These are phyloP conservation scores for Sphaerulina vaccinii DNA, from an alignment of 2,329 filamentous ascomycete genomes.

Conservation along the genomic window DNA sequence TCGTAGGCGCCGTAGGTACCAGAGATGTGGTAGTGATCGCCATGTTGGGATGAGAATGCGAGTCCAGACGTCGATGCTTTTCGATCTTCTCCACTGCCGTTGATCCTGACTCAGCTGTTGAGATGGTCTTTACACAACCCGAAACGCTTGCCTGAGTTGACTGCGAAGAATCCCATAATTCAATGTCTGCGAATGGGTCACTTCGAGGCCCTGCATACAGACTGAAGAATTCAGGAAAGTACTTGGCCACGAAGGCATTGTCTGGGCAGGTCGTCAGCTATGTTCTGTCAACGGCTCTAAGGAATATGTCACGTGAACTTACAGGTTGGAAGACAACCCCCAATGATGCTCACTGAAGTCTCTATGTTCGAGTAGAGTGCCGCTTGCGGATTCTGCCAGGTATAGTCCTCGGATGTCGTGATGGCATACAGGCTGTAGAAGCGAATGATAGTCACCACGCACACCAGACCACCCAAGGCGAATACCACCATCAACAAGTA, in stretches of 20 bases:
- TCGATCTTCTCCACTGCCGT: not conserved
- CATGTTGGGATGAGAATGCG: not conserved
- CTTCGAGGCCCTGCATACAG: not conserved
- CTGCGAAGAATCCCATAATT: not conserved
- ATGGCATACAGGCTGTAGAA: not conserved
- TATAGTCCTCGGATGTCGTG: not conserved
- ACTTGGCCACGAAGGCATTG: conserved; percentile 3
- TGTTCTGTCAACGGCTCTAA: not conserved
- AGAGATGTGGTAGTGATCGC: not conserved
- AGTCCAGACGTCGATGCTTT: not conserved
- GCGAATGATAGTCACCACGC: not conserved
- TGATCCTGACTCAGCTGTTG: not conserved
- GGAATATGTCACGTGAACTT: not conserved
- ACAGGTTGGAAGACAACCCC: not conserved
- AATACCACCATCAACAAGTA: conserved; percentile 25
- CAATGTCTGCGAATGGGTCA: not conserved
- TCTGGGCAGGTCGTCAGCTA: not conserved
- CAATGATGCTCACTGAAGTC: conserved; percentile 1
- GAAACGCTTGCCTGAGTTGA: not conserved
- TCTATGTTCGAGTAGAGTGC: not conserved
- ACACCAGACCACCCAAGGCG: not conserved
- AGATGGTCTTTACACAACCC: not conserved
- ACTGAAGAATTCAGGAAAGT: conserved; percentile 1
- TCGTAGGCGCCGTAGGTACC: not conserved
- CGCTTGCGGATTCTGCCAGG: conserved; percentile 2